These are phyloP conservation scores for Thinopyrum elongatum DNA, from an alignment of 176 grass and related monocot species.

Conservation along the genomic window DNA sequence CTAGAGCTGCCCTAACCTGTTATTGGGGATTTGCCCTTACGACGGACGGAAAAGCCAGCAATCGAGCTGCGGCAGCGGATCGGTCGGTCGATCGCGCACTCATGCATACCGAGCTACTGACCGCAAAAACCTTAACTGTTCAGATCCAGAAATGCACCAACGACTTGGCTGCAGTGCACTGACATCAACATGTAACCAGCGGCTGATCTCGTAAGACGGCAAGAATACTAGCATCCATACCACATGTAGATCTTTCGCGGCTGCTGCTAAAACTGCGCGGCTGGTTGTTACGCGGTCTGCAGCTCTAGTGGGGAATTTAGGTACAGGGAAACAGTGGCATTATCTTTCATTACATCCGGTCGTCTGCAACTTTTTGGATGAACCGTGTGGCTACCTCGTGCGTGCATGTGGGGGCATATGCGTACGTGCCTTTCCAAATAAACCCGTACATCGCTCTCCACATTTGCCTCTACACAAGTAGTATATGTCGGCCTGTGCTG, in stretches of 20 bases:
- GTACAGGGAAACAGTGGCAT: background rate
- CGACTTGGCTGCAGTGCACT: background rate
- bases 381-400: background rate
- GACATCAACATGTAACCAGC: background rate
- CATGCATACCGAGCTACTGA: background rate
- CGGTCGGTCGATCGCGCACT: background rate
- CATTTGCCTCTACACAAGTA: background rate
- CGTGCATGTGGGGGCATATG: background rate
- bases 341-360: background rate
- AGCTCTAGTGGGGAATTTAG: conserved; percentile 32
- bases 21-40: too few species aligned
- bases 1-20: too few species aligned
- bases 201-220: background rate
- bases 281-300: background rate
- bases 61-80: background rate
- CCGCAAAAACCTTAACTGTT: background rate
- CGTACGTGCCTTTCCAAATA: background rate
- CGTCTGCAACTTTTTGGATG: background rate
- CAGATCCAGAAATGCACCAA: background rate
- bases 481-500: background rate
- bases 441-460: background rate
- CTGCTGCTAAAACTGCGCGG: background rate
- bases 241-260: background rate
- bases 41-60: background rate
- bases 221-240: too few species aligned